Conservation (phyloP, 2,329 filamentous ascomycete genomes). For the Botrytis deweyae region DNA sequence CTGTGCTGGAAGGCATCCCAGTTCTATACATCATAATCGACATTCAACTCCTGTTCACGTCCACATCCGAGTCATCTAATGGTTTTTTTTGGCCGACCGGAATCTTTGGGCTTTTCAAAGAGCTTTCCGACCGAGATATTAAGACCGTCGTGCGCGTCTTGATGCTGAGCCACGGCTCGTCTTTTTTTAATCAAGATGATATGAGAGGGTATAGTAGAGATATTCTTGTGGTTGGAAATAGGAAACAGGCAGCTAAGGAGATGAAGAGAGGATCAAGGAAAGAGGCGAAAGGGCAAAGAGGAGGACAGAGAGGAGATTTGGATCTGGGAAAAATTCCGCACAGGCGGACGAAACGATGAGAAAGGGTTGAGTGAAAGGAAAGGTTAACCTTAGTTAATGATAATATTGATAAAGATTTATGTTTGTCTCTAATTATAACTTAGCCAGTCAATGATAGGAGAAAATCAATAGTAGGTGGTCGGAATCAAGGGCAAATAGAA, state of each 20-base stretch:
- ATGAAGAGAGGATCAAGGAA: neutral
- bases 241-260: neutral
- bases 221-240: neutral
- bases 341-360: neutral
- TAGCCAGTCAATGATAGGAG: neutral
- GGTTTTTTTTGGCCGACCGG: neutral
- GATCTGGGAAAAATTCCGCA: neutral
- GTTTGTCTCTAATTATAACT: neutral
- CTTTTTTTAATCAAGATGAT: neutral
- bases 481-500: neutral
- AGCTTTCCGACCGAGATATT: neutral
- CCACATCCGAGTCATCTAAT: neutral
- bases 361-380: neutral
- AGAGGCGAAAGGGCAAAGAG: neutral
- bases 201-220: neutral
- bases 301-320: neutral
- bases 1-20: neutral
- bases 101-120: neutral
- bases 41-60: neutral
- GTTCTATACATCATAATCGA: neutral
- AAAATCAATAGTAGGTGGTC: neutral
- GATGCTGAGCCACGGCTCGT: neutral
- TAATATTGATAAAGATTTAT: neutral
- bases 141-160: neutral
- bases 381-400: neutral